Conservation (phyloP, 176 grass and related monocot genomes). For the Pontederia crassipes region DNA sequence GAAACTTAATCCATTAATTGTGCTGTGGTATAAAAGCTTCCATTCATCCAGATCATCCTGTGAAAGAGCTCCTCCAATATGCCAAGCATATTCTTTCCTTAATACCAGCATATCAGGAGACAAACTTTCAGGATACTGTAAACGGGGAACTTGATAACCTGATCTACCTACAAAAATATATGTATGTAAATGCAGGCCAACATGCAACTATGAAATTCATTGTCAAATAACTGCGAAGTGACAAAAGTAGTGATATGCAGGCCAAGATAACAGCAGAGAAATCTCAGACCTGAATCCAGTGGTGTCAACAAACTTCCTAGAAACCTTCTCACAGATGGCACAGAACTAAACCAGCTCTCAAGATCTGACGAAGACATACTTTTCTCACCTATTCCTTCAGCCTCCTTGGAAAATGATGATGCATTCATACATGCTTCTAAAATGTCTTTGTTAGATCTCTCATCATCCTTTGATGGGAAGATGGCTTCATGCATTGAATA, state of each 20-base stretch:
- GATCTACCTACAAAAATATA: slow-evolving; percentile 42
- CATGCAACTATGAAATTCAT: no score
- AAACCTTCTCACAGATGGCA: slow-evolving; percentile 71
- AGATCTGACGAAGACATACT: slow-evolving; percentile 70
- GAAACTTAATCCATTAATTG: slow-evolving; percentile 88
- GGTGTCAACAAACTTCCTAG: slow-evolving; percentile 73
- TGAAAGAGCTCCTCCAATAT: slow-evolving; percentile 78
- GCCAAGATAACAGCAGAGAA: not conserved
- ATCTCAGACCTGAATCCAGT: slow-evolving; percentile 50
- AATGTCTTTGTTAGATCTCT: slow-evolving; percentile 24
- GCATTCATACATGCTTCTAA: slow-evolving; percentile 61
- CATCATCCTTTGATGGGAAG: slow-evolving; percentile 42
- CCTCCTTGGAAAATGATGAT: slow-evolving; percentile 51
- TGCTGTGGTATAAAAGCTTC: slow-evolving; percentile 88
- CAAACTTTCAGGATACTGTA: slow-evolving; percentile 60
- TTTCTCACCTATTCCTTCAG: slow-evolving; percentile 34
- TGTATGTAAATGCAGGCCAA: no score
- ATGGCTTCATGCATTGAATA: slow-evolving; percentile 58
- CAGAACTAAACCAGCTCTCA: slow-evolving; percentile 56
- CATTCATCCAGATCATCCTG: slow-evolving; percentile 63
- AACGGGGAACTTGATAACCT: slow-evolving; percentile 60
- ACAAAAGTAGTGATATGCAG: no score
- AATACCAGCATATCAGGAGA: slow-evolving; percentile 45
- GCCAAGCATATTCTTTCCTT: slow-evolving; percentile 83
- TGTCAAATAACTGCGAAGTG: no score